Evolutionary conservation across 768 basidiomycete species (phyloP).

Genomic region (Suillus bovinus): DNA sequence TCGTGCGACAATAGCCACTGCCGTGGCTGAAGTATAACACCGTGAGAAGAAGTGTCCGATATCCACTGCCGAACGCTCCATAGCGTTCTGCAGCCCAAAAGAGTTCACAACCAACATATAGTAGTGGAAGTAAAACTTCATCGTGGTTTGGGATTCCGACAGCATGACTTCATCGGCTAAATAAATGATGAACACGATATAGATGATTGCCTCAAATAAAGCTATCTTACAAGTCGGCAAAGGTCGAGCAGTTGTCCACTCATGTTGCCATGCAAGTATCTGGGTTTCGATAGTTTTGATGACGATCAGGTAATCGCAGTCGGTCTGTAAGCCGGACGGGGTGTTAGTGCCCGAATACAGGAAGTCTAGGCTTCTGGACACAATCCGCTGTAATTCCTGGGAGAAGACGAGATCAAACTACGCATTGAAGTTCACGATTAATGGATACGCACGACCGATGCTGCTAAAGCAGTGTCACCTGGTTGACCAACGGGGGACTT

Average conservation of each 20-base stretch:
- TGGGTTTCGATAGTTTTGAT: constrained; percentile 86
- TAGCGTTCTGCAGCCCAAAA: constrained; percentile 95
- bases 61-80: constrained; percentile 73
- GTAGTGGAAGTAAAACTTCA: constrained; percentile 83
- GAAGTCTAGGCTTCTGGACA: constrained; percentile 87
- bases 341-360: constrained; percentile 82
- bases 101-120: constrained; percentile 89
- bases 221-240: constrained; percentile 19
- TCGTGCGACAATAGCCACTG: constrained; percentile 69
- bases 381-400: constrained; percentile 85
- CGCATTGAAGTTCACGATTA: constrained; percentile 4
- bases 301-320: constrained; percentile 83
- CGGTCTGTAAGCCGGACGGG: constrained; percentile 77
- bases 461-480: constrained; percentile 68
- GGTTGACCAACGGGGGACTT: constrained; percentile 61
- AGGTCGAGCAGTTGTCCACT: constrained; percentile 39
- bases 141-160: constrained; percentile 31
- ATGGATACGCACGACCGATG: constrained; percentile 64
- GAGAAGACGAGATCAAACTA: constrained; percentile 14
- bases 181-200: constrained; percentile 6
- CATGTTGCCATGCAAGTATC: constrained; percentile 59
- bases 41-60: constrained; percentile 84
- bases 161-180: constrained; percentile 29
- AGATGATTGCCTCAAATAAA: neutral
- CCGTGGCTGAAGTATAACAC: constrained; percentile 69